Percentiles rank a stretch among this genome's conserved stretches.
Conservation (phyloP, 1,284 basidiomycete genomes). For the Trichosporon inkin region DNA sequence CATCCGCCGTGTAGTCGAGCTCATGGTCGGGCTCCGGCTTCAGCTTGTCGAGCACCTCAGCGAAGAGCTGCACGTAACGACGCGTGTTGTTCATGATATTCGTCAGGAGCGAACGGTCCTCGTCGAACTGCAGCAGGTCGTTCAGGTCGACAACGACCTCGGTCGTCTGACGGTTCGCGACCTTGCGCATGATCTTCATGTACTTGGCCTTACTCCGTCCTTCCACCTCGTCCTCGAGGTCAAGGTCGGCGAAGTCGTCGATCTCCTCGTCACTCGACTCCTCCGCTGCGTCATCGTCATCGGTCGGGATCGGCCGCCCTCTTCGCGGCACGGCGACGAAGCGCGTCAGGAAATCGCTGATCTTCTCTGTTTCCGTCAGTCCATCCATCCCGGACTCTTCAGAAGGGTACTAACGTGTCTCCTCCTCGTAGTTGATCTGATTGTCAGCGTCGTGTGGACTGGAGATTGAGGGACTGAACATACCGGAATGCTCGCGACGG, state of each 20-base stretch:
- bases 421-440: conserved; percentile 47
- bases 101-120: conserved; percentile 65
- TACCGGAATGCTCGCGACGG: conserved; percentile 46
- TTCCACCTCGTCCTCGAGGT: conserved; percentile 47
- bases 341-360: conserved; percentile 42
- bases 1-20: conserved; percentile 81
- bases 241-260: conserved; percentile 51
- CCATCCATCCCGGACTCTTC: neutral
- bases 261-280: conserved; percentile 64
- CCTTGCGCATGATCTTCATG: conserved; percentile 81
- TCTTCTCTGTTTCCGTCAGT: conserved; percentile 32
- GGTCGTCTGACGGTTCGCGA: conserved; percentile 68
- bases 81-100: conserved; percentile 80
- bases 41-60: conserved; percentile 81
- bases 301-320: conserved; percentile 24
- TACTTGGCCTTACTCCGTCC: conserved; percentile 63
- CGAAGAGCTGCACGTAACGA: conserved; percentile 86
- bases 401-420: conserved; percentile 30
- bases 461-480: conserved; percentile 17
- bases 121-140: conserved; percentile 50
- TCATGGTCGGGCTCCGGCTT: conserved; percentile 83
- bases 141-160: conserved; percentile 50
- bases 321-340: conserved; percentile 33
- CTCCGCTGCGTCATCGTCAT: conserved; percentile 50
- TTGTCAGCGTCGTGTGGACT: neutral